phyloP scores from a whole-genome alignment of 2,329 filamentous ascomycete genomes.

The Aspergillus vadensis region DNA sequence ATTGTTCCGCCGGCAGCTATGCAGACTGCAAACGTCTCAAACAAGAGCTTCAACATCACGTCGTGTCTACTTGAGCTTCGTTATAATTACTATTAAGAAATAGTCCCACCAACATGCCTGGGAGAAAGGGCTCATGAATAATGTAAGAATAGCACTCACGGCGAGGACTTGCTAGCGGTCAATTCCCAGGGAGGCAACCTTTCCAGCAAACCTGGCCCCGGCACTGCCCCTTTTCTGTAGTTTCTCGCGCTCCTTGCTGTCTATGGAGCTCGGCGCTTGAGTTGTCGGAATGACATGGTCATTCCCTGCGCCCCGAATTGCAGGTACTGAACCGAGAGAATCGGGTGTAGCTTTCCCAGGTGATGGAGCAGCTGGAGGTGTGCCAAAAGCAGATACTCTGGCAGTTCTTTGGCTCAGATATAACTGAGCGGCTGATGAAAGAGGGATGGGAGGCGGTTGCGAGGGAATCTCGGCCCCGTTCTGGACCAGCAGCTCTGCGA shows the following conservation, averaged over 20 bases:
- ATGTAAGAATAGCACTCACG: slow-evolving; percentile 10
- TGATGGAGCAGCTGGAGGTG: slow-evolving; percentile 47
- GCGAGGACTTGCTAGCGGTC: slow-evolving; percentile 36
- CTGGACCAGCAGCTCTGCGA: slow-evolving; percentile 88
- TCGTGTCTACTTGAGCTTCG: slow-evolving; percentile 21
- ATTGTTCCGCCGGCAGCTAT: neutral
- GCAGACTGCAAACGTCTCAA: slow-evolving; percentile 11
- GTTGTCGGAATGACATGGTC: slow-evolving; percentile 25
- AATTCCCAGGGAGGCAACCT: slow-evolving; percentile 47
- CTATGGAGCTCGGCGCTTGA: slow-evolving; percentile 34
- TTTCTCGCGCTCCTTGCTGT: slow-evolving; percentile 63
- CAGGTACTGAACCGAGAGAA: slow-evolving; percentile 63
- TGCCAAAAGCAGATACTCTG: slow-evolving; percentile 29
- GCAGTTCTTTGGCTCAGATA: slow-evolving; percentile 78
- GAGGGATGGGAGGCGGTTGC: slow-evolving; percentile 75
- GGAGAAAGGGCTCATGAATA: slow-evolving; percentile 15
- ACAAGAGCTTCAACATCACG: slow-evolving; percentile 12
- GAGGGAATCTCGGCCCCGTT: slow-evolving; percentile 88
- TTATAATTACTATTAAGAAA: slow-evolving; percentile 25
- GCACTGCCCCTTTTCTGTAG: slow-evolving; percentile 79
- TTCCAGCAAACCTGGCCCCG: slow-evolving; percentile 65
- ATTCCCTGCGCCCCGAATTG: slow-evolving; percentile 41
- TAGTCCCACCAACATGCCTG: neutral
- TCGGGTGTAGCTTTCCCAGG: slow-evolving; percentile 51
- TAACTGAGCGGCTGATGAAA: slow-evolving; percentile 75